Base-by-base conservation (phyloP, 768 basidiomycete species). In the Calocybe cyanea region DNA sequence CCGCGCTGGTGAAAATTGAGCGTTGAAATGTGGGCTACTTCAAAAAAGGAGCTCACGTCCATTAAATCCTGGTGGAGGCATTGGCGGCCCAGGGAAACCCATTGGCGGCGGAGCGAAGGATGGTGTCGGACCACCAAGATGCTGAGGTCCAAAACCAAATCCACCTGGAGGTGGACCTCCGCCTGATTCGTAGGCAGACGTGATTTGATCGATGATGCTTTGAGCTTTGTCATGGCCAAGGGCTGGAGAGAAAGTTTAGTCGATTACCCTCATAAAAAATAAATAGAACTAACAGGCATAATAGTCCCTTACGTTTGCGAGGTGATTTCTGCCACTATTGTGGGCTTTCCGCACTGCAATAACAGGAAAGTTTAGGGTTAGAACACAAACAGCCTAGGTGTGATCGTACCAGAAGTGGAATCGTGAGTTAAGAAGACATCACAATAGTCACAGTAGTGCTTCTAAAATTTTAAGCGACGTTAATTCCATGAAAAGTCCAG, bases 151-250 rank as follows among this genome's bases (percentile, higher is more conserved):
- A 55, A 90, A 90, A 7, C 87, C 87, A 52, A 91, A 92, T 3
- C 90, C 89, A 41, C 89, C 89, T 9, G 87, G 87, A 53, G 90
- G 90, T 32, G 89, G 90, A 2, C 87, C 87, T 41, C 84, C 83
- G 34, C 87, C 83, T 21, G 77, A 78, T 67, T 98, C 95, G 60
- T 95, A 96, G 19, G 88, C 84, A 17, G 87, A 83, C 30, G 92
- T 94, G 66, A 99, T 98, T 66, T 95, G 91, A 77, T 99, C 95
- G 63, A 99, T 98, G 63, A 98, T 92, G 57, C 72, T 92, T 66
- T 99, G 96, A 14, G 95, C 94, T 66, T 95, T 95, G 77, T 98
- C 94, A 67, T 97, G 92, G 45, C 87, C 87, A 45, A 91, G 79
- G 1, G 87, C 87, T 90, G 49, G 15, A 41, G 40, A 49, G 35